Conservation (phyloP, 306 rosid genomes). For the Sicyos edulis region DNA sequence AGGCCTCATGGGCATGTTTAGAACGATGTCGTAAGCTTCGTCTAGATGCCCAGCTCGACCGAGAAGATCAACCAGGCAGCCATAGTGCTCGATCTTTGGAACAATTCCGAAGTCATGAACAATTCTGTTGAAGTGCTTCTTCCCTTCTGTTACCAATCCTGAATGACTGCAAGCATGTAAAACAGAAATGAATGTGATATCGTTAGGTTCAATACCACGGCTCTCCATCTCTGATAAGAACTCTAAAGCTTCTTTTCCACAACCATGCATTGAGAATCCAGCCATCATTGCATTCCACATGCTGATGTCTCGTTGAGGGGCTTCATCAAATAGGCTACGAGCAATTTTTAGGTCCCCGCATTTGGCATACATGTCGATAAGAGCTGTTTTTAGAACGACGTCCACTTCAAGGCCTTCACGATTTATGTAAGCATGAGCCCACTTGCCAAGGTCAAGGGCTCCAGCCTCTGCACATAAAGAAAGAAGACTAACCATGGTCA, state of each 20-base stretch:
- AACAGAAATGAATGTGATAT: slow-evolving; percentile 41
- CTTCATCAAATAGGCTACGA: slow-evolving; percentile 37
- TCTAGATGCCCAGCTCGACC: too few species aligned
- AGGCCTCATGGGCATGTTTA: too few species aligned
- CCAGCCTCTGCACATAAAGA: slow-evolving; percentile 57
- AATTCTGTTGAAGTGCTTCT: slow-evolving; percentile 41
- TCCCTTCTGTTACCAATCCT: slow-evolving; percentile 47
- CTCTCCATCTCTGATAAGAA: slow-evolving; percentile 45
- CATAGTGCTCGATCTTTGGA: slow-evolving; percentile 59
- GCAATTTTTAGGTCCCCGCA: slow-evolving; percentile 71
- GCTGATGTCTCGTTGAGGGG: slow-evolving; percentile 29
- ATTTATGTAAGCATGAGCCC: slow-evolving; percentile 58
- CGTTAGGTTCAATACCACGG: slow-evolving; percentile 36
- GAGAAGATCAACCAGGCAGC: slow-evolving; percentile 62
- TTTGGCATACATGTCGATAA: slow-evolving; percentile 65
- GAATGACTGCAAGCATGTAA: slow-evolving; percentile 70
- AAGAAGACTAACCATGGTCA: too few species aligned
- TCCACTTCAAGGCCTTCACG: slow-evolving; percentile 40
- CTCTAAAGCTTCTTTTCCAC: slow-evolving; percentile 42
- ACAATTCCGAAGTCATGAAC: slow-evolving; percentile 32
- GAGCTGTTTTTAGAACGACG: slow-evolving; percentile 38
- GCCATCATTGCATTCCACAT: slow-evolving; percentile 69
- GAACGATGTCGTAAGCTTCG: too few species aligned
- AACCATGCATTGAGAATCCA: slow-evolving; percentile 63
- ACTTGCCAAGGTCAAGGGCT: slow-evolving; percentile 59